phyloP scores from a whole-genome alignment of 179 eudicot genomes.

The Nepenthes alata region DNA sequence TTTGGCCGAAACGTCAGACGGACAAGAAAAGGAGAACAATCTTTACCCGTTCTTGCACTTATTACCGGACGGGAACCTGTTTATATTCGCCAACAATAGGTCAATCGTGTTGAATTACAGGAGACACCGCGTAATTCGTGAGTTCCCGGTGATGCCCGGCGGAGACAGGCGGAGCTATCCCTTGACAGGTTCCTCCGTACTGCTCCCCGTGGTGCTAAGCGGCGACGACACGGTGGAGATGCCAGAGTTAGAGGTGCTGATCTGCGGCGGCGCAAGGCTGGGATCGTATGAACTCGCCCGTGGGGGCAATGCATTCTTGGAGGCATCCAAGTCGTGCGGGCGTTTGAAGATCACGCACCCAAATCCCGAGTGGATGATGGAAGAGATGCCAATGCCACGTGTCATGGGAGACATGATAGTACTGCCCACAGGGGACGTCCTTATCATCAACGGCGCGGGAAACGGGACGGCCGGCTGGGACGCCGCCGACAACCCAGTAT shows the following conservation, averaged over 20 bases:
- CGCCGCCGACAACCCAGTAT: constrained; percentile 40
- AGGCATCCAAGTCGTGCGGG: constrained; percentile 50
- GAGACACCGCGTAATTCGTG: constrained; percentile 14
- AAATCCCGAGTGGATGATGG: constrained; percentile 55
- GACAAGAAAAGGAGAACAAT: constrained; percentile 49
- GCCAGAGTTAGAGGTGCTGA: constrained; percentile 43
- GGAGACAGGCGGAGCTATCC: constrained; percentile 44
- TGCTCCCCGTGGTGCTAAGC: constrained; percentile 34
- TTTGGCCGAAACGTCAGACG: constrained; percentile 44
- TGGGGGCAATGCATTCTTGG: constrained; percentile 10
- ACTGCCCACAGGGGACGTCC: constrained; percentile 52
- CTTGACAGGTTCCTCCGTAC: constrained; percentile 56
- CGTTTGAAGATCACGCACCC: constrained; percentile 35
- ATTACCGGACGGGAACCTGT: constrained; percentile 54
- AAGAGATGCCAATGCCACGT: constrained; percentile 61
- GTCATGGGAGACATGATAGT: constrained; percentile 73
- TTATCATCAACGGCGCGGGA: constrained; percentile 59
- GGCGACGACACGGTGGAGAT: background rate
- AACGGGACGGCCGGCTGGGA: constrained; percentile 86
- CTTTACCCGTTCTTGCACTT: constrained; percentile 77
- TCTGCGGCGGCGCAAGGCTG: constrained; percentile 61
- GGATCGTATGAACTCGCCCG: constrained; percentile 29
- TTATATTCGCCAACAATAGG: constrained; percentile 55
- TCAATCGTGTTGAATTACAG: constrained; percentile 40
- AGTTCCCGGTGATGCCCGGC: constrained; percentile 52